These are phyloP conservation scores for Purpureocillium lavendulum DNA, from an alignment of 2,329 filamentous ascomycete species.

Conservation along the genomic window DNA sequence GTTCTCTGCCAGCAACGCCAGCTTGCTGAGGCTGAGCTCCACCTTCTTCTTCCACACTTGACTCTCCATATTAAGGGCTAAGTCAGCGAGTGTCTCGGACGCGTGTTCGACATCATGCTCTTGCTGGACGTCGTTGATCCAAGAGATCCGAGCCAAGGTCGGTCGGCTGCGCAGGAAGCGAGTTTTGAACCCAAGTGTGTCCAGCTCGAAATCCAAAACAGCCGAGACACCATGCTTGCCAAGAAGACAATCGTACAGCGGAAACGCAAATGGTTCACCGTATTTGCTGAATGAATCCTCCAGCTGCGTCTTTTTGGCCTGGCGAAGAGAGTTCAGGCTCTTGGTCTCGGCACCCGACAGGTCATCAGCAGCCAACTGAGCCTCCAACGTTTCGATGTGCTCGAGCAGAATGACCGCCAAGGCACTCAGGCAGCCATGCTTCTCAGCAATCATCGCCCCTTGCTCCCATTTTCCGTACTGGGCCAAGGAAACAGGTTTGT, in stretches of 20 bases:
- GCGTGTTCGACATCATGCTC: constrained; percentile 71
- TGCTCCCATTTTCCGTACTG: constrained; percentile 49
- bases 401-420: constrained; percentile 48
- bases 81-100: constrained; percentile 58
- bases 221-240: constrained; percentile 55
- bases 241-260: constrained; percentile 74
- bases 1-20: constrained; percentile 62
- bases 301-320: constrained; percentile 33
- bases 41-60: constrained; percentile 92
- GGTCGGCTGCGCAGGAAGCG: constrained; percentile 66
- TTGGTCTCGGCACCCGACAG: constrained; percentile 19
- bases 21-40: constrained; percentile 80
- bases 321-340: constrained; percentile 23
- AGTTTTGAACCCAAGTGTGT: constrained; percentile 64
- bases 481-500: constrained; percentile 45
- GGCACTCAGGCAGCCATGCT: constrained; percentile 45
- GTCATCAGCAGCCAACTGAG: constrained; percentile 16
- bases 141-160: constrained; percentile 69
- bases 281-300: constrained; percentile 55
- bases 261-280: constrained; percentile 59
- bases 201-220: constrained; percentile 63
- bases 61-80: constrained; percentile 64
- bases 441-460: constrained; percentile 49
- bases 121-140: constrained; percentile 85
- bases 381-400: constrained; percentile 35